Evolutionary conservation across 805 yeast species (phyloP), one percentile per base, ranked within the genome.

Genomic region (Dipodascus albidus): DNA sequence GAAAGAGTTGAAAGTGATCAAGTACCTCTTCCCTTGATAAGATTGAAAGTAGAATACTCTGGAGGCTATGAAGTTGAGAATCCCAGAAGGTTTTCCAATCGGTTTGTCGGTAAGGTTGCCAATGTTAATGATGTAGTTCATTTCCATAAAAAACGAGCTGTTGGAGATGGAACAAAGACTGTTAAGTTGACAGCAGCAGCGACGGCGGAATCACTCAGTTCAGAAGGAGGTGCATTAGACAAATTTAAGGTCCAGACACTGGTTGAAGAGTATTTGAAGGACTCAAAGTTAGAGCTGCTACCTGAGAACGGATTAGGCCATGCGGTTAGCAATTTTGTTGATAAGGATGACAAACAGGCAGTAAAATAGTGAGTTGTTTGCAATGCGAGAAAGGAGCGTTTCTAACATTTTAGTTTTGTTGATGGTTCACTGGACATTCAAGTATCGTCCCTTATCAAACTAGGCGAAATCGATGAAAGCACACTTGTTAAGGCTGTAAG

Each of bases 41-140:
- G 99, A 49, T 66, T 93, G 17, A 72, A 89, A 35, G 96, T 90
- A 0, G 97, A 93, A 59, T 91, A 91, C 60, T 74, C 87, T 21
- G 96, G 95, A 1, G 96, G 90, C 2, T 91, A 79, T 62, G 96
- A 89, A 59, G 88, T 93, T 17, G 98, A 90, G 62, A 91, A 90
- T 62, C 86, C 96, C 0, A 74, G 95, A 52, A 71, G 96, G 57
- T 87, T 93, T 58, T 87, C 96, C 15, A 88, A 90, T 62, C 72
- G 87, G 61, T 93, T 91, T 72, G 95, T 86, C 3, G 96, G 96
- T 0, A 75, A 74, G 57, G 93, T 91, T 1, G 99, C 98, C 2
- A 93, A 93, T 65, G 80, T 83, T n/a, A 83, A 87, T 61, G 95
- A 89, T 61, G 87, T 90, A 6, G 78, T 91, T 2, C 82, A 80